Conservation (phyloP, 805 yeast species). For the Candida khao-thaluensis region DNA sequence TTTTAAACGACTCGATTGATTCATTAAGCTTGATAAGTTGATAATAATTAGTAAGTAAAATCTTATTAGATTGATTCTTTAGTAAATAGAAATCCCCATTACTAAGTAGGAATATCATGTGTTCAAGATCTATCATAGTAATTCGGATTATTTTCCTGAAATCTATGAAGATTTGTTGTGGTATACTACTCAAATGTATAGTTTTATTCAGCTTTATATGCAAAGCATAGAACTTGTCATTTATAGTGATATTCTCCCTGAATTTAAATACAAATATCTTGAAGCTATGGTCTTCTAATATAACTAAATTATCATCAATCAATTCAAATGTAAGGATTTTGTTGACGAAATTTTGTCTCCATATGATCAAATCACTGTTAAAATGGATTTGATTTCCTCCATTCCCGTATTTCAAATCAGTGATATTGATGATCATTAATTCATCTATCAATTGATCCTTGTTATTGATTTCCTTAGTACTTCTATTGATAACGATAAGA, state of each 20-base stretch:
- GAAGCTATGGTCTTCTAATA: conserved; percentile 9
- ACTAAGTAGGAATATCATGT: conserved; percentile 34
- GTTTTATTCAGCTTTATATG: conserved; percentile 30
- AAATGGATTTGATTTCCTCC: conserved; percentile 34
- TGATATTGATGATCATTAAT: conserved; percentile 33
- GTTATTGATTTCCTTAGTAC: conserved; percentile 15
- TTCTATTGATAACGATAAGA: conserved; percentile 34
- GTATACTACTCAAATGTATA: conserved; percentile 34
- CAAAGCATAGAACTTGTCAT: conserved; percentile 22
- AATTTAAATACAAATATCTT: conserved; percentile 13
- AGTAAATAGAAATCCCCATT: conserved; percentile 41
- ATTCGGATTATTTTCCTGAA: conserved; percentile 24
- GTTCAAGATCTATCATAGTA: conserved; percentile 26
- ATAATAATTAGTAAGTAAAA: conserved; percentile 20
- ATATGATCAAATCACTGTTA: conserved; percentile 38
- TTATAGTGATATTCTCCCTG: conserved; percentile 7
- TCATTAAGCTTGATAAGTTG: conserved; percentile 31
- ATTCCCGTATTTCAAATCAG: conserved; percentile 30
- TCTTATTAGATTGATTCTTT: conserved; percentile 27
- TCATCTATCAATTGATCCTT: conserved; percentile 30
- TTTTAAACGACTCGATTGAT: conserved; percentile 33
- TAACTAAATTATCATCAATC: conserved; percentile 9
- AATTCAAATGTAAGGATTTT: conserved; percentile 10
- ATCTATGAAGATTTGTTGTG: conserved; percentile 20
- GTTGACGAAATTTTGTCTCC: conserved; percentile 24